phyloP scores from a whole-genome alignment of 2,329 filamentous ascomycete species.

The Epichloe glyceriae region DNA sequence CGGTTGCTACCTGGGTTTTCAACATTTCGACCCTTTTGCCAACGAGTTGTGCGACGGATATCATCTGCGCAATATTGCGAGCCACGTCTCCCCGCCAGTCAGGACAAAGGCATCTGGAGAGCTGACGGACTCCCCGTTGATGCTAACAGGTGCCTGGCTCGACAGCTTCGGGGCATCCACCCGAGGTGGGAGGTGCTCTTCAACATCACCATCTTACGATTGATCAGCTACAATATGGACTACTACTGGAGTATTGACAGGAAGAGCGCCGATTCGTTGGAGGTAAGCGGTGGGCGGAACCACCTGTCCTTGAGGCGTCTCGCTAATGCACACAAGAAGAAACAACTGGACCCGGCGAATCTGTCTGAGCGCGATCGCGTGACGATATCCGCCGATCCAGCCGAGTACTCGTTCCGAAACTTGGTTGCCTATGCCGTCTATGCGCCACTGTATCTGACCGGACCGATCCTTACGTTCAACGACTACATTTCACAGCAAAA shows the following conservation, averaged over 20 bases:
- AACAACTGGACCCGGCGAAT: slow-evolving; percentile 76
- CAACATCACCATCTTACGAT: slow-evolving; percentile 82
- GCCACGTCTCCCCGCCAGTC: slow-evolving; percentile 27
- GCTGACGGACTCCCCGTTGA: slow-evolving; percentile 27
- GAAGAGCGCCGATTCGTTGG: slow-evolving; percentile 51
- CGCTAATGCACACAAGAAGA: slow-evolving; percentile 80
- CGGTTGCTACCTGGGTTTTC: slow-evolving; percentile 74
- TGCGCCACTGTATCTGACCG: slow-evolving; percentile 81
- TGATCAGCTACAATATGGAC: slow-evolving; percentile 95
- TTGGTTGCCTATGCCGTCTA: slow-evolving; percentile 86
- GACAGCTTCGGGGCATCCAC: slow-evolving; percentile 77
- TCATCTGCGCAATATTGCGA: slow-evolving; percentile 49
- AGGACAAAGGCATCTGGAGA: background rate
- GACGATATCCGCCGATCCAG: slow-evolving; percentile 54
- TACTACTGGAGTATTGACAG: slow-evolving; percentile 81
- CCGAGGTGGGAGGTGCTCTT: slow-evolving; percentile 93
- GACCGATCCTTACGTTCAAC: slow-evolving; percentile 94
- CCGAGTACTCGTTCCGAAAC: slow-evolving; percentile 69
- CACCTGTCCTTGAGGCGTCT: slow-evolving; percentile 4
- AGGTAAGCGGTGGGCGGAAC: slow-evolving; percentile 48
- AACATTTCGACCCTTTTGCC: slow-evolving; percentile 70
- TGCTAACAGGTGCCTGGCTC: slow-evolving; percentile 55
- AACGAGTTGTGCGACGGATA: slow-evolving; percentile 82
- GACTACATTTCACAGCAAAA: slow-evolving; percentile 86
- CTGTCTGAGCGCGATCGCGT: slow-evolving; percentile 85